phyloP scores from a whole-genome alignment of 1,139 yeast genomes.

The Taiozyma sp. region DNA sequence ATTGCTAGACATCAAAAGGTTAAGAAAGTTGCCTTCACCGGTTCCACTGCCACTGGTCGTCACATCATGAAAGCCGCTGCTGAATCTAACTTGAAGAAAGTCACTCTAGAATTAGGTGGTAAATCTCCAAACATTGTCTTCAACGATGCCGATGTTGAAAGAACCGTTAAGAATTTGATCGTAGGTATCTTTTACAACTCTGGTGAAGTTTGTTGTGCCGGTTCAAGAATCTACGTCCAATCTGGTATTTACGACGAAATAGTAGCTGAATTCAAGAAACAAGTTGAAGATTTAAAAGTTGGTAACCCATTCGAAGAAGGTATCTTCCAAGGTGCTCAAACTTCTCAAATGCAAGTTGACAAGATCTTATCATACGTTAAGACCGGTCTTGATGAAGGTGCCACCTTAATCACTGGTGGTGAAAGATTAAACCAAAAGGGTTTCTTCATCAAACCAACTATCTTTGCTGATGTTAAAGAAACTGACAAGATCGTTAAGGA shows the following conservation, averaged over 20 bases:
- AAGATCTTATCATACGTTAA: slow-evolving; percentile 55
- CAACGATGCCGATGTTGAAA: slow-evolving; percentile 48
- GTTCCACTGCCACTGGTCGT: slow-evolving; percentile 80
- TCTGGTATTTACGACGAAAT: slow-evolving; percentile 55
- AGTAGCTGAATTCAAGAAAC: slow-evolving; percentile 47
- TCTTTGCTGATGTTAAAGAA: slow-evolving; percentile 67
- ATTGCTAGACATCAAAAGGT: slow-evolving; percentile 55
- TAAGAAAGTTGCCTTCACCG: slow-evolving; percentile 79
- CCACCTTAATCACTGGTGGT: slow-evolving; percentile 58
- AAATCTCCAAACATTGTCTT: slow-evolving; percentile 60
- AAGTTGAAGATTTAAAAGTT: slow-evolving; percentile 59
- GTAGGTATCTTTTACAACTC: slow-evolving; percentile 54
- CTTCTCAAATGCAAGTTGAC: slow-evolving; percentile 50
- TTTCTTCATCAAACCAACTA: slow-evolving; percentile 71
- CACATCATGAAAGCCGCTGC: slow-evolving; percentile 72
- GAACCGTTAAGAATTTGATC: slow-evolving; percentile 43
- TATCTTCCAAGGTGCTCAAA: slow-evolving; percentile 62
- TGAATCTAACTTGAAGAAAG: slow-evolving; percentile 61
- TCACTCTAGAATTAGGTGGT: slow-evolving; percentile 67
- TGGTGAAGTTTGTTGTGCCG: slow-evolving; percentile 71
- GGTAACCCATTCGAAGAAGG: slow-evolving; percentile 71
- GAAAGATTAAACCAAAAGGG: slow-evolving; percentile 53
- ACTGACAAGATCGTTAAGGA: slow-evolving; percentile 63
- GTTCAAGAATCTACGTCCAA: slow-evolving; percentile 61
- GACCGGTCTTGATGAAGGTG: slow-evolving; percentile 56